Evolutionary conservation across 139 green algal species (phyloP).

Genomic region (Chlamydomonas applanata): DNA sequence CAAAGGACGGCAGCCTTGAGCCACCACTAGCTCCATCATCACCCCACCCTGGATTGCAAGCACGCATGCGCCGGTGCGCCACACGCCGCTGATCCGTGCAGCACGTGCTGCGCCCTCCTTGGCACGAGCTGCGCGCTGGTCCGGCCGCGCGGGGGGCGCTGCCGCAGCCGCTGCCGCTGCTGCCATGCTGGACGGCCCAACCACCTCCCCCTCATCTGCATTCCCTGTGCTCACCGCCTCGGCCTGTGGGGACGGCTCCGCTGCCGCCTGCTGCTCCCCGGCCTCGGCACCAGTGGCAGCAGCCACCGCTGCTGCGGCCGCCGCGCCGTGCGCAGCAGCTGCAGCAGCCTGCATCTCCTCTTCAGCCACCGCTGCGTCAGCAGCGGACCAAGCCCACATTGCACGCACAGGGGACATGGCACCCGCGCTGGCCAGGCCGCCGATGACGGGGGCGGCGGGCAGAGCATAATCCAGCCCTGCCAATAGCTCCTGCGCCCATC

Average conservation of each 20-base stretch:
- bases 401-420: conserved; percentile 14
- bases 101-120: not conserved
- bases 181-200: not conserved
- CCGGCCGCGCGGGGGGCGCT: not conserved
- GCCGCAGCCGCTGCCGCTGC: not conserved
- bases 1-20: conserved; percentile 47
- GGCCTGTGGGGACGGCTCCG: too few species aligned
- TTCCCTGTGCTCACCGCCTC: too few species aligned
- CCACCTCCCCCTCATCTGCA: too few species aligned
- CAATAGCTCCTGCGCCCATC: conserved; percentile 31
- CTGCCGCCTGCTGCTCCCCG: not conserved
- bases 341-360: not conserved
- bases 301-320: conserved; percentile 8
- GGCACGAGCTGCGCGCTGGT: not conserved
- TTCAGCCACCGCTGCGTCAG: not conserved
- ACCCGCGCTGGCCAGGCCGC: conserved; percentile 29
- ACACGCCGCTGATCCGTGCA: conserved; percentile 5
- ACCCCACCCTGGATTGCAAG: conserved; percentile 45
- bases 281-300: conserved; percentile 3
- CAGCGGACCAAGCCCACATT: conserved; percentile 23
- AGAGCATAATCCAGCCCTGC: conserved; percentile 51
- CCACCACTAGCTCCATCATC: conserved; percentile 52
- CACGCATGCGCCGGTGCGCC: conserved; percentile 38
- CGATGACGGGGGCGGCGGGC: conserved; percentile 37
- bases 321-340: not conserved